phyloP scores from a whole-genome alignment of 2,329 filamentous ascomycete genomes.

The Phoma sp. region DNA sequence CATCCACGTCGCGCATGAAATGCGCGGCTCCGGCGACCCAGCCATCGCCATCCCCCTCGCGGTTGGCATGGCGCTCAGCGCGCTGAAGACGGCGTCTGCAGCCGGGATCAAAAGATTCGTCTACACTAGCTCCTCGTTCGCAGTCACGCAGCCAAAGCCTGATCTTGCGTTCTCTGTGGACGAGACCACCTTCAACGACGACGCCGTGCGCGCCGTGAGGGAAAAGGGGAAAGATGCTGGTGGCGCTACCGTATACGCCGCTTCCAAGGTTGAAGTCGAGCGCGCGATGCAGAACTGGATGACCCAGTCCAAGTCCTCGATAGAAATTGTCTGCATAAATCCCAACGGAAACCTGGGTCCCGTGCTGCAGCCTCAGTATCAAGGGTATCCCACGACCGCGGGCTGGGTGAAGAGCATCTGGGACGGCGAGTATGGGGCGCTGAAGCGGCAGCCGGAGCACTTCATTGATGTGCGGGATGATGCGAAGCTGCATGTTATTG shows the following conservation, averaged over 20 bases:
- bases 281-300: conserved; percentile 56
- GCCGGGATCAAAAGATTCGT: conserved; percentile 48
- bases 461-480: conserved; percentile 24
- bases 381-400: conserved; percentile 41
- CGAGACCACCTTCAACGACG: conserved; percentile 48
- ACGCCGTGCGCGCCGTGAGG: conserved; percentile 37
- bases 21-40: conserved; percentile 42
- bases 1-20: conserved; percentile 54
- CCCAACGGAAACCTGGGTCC: conserved; percentile 47
- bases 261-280: conserved; percentile 56
- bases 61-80: conserved; percentile 45
- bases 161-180: conserved; percentile 43
- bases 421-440: conserved; percentile 35
- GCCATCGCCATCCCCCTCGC: conserved; percentile 52
- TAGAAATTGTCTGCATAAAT: no score
- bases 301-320: no score
- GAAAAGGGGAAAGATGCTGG: conserved; percentile 16
- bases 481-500: conserved; percentile 61
- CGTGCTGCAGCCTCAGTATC: conserved; percentile 43
- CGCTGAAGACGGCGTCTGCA: conserved; percentile 51
- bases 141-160: conserved; percentile 43
- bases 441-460: conserved; percentile 27
- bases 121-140: conserved; percentile 52
- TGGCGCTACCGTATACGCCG: conserved; percentile 48
- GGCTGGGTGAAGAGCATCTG: conserved; percentile 32